Conservation (phyloP, 139 green algal species). For the Chlorella sp. region DNA sequence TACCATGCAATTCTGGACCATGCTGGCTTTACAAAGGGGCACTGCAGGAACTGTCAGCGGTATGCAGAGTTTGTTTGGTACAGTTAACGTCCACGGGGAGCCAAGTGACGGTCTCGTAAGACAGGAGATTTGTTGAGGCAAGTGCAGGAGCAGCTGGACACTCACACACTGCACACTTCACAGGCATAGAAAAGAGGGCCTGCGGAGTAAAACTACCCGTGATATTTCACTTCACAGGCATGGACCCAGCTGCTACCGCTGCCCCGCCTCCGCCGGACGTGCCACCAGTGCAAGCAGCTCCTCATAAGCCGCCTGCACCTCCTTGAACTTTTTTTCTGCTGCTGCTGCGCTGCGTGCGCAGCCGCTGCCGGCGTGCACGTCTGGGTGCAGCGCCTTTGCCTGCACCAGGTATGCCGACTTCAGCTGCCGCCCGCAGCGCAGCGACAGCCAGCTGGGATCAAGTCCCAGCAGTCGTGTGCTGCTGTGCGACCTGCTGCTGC, state of each 20-base stretch:
- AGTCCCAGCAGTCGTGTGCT: background rate
- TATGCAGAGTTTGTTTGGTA: too few species aligned
- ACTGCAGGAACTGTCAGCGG: too few species aligned
- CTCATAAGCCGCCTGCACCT: constrained; percentile 30
- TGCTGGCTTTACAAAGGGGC: too few species aligned
- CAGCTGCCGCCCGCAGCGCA: background rate
- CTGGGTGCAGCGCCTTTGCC: constrained; percentile 32
- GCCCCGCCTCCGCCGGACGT: background rate
- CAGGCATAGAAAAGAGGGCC: too few species aligned
- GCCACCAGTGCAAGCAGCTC: constrained; percentile 9
- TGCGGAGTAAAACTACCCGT: too few species aligned
- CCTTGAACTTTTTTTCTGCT: constrained; percentile 34
- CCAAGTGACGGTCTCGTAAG: too few species aligned
- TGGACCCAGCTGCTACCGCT: background rate
- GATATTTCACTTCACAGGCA: too few species aligned
- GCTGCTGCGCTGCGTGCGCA: background rate
- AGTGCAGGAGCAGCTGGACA: too few species aligned
- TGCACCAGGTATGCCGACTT: background rate
- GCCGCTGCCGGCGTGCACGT: constrained; percentile 8
- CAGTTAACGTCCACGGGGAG: too few species aligned
- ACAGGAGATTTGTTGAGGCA: too few species aligned
- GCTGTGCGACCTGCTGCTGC: background rate
- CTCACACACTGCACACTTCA: too few species aligned
- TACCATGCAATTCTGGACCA: too few species aligned
- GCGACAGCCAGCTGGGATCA: constrained; percentile 8